Evolutionary conservation across 2,329 filamentous ascomycete genomes (phyloP).

Genomic region (Shiraia sp.): DNA sequence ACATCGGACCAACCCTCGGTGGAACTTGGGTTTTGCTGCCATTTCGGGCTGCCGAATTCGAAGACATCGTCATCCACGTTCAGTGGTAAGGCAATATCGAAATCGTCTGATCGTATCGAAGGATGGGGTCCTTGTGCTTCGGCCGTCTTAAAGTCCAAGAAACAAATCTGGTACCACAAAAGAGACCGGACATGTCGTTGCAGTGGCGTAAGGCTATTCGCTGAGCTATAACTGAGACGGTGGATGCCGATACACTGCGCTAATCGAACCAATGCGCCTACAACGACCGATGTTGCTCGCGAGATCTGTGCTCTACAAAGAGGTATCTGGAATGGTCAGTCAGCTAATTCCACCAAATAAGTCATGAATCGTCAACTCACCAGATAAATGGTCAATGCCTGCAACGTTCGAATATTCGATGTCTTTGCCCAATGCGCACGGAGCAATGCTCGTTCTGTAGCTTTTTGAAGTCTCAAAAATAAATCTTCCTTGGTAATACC

Average conservation of each 20-base stretch:
- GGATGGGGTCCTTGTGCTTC: slow-evolving; percentile 45
- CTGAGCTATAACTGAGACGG: slow-evolving; percentile 38
- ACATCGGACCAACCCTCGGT: slow-evolving; percentile 40
- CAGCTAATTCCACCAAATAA: background rate
- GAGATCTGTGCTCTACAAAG: slow-evolving; percentile 45
- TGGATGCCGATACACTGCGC: slow-evolving; percentile 46
- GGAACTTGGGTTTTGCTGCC: slow-evolving; percentile 40
- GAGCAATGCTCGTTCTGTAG: slow-evolving; percentile 42
- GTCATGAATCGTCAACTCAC: slow-evolving; percentile 15
- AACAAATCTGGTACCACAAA: slow-evolving; percentile 46
- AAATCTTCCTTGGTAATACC: slow-evolving; percentile 44
- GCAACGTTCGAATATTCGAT: slow-evolving; percentile 43
- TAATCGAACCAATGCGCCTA: slow-evolving; percentile 43
- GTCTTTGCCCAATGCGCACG: slow-evolving; percentile 46
- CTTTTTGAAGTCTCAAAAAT: slow-evolving; percentile 40
- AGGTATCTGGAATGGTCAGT: slow-evolving; percentile 34
- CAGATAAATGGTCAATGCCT: slow-evolving; percentile 44
- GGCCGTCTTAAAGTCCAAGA: slow-evolving; percentile 45
- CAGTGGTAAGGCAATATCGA: slow-evolving; percentile 42
- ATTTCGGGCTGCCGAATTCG: slow-evolving; percentile 39
- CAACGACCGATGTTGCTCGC: slow-evolving; percentile 43
- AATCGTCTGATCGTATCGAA: slow-evolving; percentile 42
- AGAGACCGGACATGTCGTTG: slow-evolving; percentile 43
- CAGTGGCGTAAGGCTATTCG: slow-evolving; percentile 39
- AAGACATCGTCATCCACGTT: slow-evolving; percentile 46